Evolutionary conservation across 78 protist species (phyloP).

Genomic region (Monocercomonoides exilis): DNA sequence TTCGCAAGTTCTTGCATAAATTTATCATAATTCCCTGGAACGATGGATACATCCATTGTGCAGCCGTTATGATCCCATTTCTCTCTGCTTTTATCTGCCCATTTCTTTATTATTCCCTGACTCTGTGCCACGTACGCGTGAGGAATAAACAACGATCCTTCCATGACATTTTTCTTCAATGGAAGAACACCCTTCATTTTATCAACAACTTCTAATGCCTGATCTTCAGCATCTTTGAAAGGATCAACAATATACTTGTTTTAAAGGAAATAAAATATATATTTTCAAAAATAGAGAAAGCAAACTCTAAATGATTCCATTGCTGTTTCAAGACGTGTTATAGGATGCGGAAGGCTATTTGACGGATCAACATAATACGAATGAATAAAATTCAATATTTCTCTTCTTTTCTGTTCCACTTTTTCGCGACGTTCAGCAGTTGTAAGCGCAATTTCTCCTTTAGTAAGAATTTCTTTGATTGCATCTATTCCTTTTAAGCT

Average conservation of each 20-base stretch:
- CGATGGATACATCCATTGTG: neutral
- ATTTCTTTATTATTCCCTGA: neutral
- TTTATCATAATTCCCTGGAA: neutral
- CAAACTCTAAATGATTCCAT: neutral
- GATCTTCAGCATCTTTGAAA: neutral
- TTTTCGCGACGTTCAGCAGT: neutral
- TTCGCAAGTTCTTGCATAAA: neutral
- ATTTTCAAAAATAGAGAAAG: neutral
- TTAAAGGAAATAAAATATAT: neutral
- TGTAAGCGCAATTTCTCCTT: slow-evolving; percentile 15
- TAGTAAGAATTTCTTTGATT: neutral
- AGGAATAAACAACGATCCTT: neutral
- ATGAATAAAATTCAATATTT: neutral
- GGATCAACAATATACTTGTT: neutral
- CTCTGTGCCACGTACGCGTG: neutral
- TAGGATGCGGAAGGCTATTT: neutral
- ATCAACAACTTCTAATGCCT: neutral
- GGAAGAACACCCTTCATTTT: neutral
- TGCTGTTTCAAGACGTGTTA: neutral
- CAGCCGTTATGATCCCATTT: neutral
- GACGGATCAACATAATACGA: neutral
- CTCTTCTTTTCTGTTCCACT: slow-evolving; percentile 1
- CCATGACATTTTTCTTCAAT: neutral
- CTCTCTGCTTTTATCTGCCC: neutral
- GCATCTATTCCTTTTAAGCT: neutral